phyloP scores from a whole-genome alignment of 139 green algal genomes.

The Trebouxia sp. region DNA sequence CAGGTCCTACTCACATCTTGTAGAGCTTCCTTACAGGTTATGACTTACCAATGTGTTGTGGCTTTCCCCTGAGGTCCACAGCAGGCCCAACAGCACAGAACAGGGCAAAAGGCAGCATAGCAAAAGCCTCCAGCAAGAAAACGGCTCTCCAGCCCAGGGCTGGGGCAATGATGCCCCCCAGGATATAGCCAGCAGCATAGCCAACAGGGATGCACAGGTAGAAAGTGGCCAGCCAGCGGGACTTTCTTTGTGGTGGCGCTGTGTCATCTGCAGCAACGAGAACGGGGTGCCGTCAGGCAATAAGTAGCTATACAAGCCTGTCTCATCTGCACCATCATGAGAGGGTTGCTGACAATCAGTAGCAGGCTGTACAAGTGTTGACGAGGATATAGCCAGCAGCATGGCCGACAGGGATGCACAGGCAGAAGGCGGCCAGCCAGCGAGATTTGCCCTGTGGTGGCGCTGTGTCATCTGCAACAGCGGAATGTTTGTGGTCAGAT shows the following conservation, averaged over 20 bases:
- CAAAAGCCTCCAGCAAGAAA: slow-evolving; percentile 79
- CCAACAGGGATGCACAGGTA: slow-evolving; percentile 91
- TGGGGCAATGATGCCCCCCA: slow-evolving; percentile 63
- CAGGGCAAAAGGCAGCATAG: slow-evolving; percentile 83
- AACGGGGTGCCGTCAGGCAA: too few relatives aligned
- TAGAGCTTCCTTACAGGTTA: too few relatives aligned
- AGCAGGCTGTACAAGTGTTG: too few relatives aligned
- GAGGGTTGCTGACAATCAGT: too few relatives aligned
- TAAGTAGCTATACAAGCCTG: too few relatives aligned
- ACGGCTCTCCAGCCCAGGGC: slow-evolving; percentile 75
- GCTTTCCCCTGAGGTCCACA: slow-evolving; percentile 60
- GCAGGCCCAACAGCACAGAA: slow-evolving; percentile 55
- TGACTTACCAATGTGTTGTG: slow-evolving; percentile 29
- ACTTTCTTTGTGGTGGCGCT: slow-evolving; percentile 73
- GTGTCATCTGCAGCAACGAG: slow-evolving; percentile 92
- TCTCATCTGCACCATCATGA: too few relatives aligned
- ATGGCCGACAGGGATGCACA: too few relatives aligned
- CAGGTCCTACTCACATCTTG: too few relatives aligned
- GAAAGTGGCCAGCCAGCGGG: slow-evolving; percentile 87
- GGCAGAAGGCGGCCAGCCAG: slow-evolving; percentile 79
- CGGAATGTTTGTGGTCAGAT: too few relatives aligned
- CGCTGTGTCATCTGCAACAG: slow-evolving; percentile 90
- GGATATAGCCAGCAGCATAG: slow-evolving; percentile 84
- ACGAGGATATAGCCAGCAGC: too few relatives aligned
- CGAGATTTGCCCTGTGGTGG: slow-evolving; percentile 66